Percentiles rank a stretch among this genome's conserved stretches.
phyloP scores from a whole-genome alignment of 805 yeast genomes.

The Saccharomycopsis oosterbeekiorum region DNA sequence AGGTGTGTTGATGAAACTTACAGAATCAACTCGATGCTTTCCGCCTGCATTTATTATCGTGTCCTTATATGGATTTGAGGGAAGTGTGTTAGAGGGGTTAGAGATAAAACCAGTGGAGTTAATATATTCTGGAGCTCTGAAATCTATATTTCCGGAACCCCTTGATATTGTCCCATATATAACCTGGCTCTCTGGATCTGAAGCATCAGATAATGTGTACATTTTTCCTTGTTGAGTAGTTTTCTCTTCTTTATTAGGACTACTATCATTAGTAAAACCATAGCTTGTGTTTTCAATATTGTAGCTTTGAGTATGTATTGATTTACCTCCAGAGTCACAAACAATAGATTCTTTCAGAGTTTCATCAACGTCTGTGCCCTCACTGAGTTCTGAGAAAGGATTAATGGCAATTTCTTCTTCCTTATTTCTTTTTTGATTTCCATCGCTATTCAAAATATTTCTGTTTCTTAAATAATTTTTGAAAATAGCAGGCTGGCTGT shows the following conservation, averaged over 20 bases:
- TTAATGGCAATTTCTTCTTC: neutral
- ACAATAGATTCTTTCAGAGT: neutral
- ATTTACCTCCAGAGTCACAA: neutral
- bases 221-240: neutral
- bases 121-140: neutral
- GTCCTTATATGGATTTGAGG: neutral
- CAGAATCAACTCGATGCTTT: neutral
- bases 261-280: neutral
- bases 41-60: neutral
- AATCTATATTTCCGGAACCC: neutral
- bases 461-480: neutral
- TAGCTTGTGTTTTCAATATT: neutral
- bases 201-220: neutral
- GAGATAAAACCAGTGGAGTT: neutral
- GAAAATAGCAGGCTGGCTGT: neutral
- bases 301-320: neutral
- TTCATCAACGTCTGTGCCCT: neutral
- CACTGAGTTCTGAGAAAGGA: neutral
- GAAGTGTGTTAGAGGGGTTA: neutral
- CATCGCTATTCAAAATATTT: neutral
- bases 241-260: neutral
- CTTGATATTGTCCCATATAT: neutral
- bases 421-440: neutral
- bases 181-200: neutral
- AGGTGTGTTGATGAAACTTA: neutral